phyloP scores from a whole-genome alignment of 169 alveolate species.

The Plasmodium sp. region DNA sequence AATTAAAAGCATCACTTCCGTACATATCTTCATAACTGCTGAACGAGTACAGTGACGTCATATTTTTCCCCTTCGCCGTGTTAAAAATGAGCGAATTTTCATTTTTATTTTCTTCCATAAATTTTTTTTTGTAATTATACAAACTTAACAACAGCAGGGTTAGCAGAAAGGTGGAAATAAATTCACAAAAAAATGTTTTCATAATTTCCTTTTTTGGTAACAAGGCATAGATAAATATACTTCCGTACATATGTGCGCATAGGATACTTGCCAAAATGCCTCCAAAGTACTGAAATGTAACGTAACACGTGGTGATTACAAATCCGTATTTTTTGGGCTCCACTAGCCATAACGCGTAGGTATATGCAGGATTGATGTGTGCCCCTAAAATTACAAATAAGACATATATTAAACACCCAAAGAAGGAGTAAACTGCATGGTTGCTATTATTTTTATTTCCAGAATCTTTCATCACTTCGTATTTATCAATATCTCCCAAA shows the following conservation, averaged over 20 bases:
- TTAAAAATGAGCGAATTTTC: slow-evolving; percentile 30
- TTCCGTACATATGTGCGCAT: slow-evolving; percentile 64
- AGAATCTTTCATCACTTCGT: slow-evolving; percentile 33
- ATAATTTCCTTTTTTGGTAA: slow-evolving; percentile 60
- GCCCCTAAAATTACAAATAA: slow-evolving; percentile 59
- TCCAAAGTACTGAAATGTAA: slow-evolving; percentile 58
- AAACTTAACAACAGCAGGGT: slow-evolving; percentile 49
- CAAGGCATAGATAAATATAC: slow-evolving; percentile 48
- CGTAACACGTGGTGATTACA: slow-evolving; percentile 39
- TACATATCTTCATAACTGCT: slow-evolving; percentile 48
- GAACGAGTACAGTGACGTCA: slow-evolving; percentile 26
- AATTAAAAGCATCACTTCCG: slow-evolving; percentile 21
- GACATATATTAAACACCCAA: slow-evolving; percentile 67
- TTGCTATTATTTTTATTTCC: slow-evolving; percentile 18
- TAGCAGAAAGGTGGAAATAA: slow-evolving; percentile 60
- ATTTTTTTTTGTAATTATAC: slow-evolving; percentile 51
- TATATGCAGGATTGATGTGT: slow-evolving; percentile 66
- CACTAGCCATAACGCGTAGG: slow-evolving; percentile 57
- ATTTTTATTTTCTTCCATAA: slow-evolving; percentile 56
- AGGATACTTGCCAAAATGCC: slow-evolving; percentile 65
- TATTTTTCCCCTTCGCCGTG: slow-evolving; percentile 7
- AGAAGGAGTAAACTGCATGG: slow-evolving; percentile 63
- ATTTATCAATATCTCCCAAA: slow-evolving; percentile 18
- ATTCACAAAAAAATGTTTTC: slow-evolving; percentile 70
- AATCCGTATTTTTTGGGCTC: slow-evolving; percentile 73